These are phyloP conservation scores for Fusarium sp. DNA, from an alignment of 2,329 filamentous ascomycete species.

Conservation along the genomic window DNA sequence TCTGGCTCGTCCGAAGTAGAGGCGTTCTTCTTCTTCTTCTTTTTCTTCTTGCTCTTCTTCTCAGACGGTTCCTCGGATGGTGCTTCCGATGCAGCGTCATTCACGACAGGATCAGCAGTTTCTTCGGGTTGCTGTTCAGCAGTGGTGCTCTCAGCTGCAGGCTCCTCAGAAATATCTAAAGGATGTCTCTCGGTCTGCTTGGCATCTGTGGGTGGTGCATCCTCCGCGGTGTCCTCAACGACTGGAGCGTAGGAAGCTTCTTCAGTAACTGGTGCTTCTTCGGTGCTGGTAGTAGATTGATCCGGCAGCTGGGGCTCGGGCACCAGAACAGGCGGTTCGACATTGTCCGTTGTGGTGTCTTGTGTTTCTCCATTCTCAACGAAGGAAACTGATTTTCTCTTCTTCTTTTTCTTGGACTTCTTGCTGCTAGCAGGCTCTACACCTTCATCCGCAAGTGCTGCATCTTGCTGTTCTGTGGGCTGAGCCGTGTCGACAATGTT, in stretches of 20 bases:
- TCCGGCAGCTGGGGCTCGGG: constrained; percentile 29
- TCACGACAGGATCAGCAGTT: neutral
- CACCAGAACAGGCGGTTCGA: constrained; percentile 11
- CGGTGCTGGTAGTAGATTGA: neutral
- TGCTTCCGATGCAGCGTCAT: constrained; percentile 22
- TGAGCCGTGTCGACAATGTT: neutral
- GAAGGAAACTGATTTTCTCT: constrained; percentile 46
- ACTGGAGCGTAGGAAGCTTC: neutral
- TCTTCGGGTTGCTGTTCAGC: constrained; percentile 20
- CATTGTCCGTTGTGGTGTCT: constrained; percentile 15
- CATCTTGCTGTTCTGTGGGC: constrained; percentile 11
- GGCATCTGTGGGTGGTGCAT: neutral
- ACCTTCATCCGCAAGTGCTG: constrained; percentile 33
- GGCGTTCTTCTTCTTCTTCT: constrained; percentile 50
- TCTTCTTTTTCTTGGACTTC: constrained; percentile 51
- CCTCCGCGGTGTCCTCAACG: neutral
- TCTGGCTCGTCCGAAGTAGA: constrained; percentile 31
- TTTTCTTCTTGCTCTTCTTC: constrained; percentile 54
- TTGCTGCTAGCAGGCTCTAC: constrained; percentile 33
- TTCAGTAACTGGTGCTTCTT: constrained; percentile 1
- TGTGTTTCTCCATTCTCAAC: constrained; percentile 25
- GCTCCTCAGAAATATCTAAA: neutral
- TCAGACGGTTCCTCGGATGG: constrained; percentile 22
- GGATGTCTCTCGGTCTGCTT: constrained; percentile 12
- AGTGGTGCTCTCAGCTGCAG: constrained; percentile 3